Base-by-base conservation (phyloP, 2,329 filamentous ascomycete species). In the Xylaria digitata region DNA sequence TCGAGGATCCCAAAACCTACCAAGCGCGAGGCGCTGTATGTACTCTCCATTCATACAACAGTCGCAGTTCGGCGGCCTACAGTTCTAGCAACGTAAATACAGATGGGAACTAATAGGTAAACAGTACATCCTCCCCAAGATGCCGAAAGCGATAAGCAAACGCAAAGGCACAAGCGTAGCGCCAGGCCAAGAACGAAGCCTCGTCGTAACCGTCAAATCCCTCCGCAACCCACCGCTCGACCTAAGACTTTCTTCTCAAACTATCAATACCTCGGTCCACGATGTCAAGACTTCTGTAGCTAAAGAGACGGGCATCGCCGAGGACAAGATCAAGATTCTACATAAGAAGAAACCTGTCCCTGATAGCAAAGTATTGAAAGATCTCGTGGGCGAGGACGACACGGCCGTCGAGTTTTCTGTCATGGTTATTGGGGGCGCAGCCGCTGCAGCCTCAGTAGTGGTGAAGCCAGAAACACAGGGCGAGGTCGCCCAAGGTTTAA, bases 321-420 rank as follows among this genome's bases (percentile, higher is more conserved):
- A 87, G n/a, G 88, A 90, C 45, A 97, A 96, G 83, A 88, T 98
- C 77, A 94, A 94, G 82, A 81, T 99, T 9, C 82, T 99, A 68
- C 87, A 91, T 76, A 92, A 92, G 79, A 96, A 96, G 83, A 97
- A 97, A 80, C 95, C 95, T 0, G 87, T 93, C 0, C 77, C 86
- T 0, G 93, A 97, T 75, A 88, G 85, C 71, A 96, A 95, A 82
- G 89, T 91, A 0, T 80, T 97, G 6, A 87, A 87, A 63, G 94
- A 97, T 65, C 77, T 96, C 0, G 72, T 94, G 1, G 84, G 83
- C 0, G 83, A 86, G 3, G 70, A 56, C 1, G 83, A 81, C 32
- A 84, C 72, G 72, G 79, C 73, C 1, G 83, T 95, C 0, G 94
- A 97, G 78, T 90, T 98, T 69, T 89, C 89, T 1, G 86, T 97